Evolutionary conservation across 2,329 filamentous ascomycete genomes (phyloP), one percentile per base, ranked within the genome.

Genomic region (Xenoacremonium recifei): DNA sequence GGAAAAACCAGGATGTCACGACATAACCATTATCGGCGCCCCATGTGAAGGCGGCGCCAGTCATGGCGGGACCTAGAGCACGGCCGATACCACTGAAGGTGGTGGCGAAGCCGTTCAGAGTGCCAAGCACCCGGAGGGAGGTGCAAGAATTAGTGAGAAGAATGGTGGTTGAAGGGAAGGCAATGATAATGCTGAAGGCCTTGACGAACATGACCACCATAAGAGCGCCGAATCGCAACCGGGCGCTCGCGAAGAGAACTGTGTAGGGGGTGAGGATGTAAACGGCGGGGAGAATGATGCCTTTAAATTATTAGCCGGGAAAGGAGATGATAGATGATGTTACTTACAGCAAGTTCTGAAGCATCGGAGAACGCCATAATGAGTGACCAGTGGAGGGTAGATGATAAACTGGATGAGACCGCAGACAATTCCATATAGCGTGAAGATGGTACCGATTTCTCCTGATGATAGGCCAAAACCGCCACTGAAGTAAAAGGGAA

Each of bases 111-210:
- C 92, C 93, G 58, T 97, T 97, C 41, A 97, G 69, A 0, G 91
- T 96, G 2, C 90, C 91, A 5, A 97, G 76, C 9, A 95, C 79
- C 32, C 54, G 56, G 13, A 96, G 70, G 40, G 85, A 90, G 1
- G 75, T 68, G 4, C 89, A 89, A 9, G 85, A 89, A 66, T 96
- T 96, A 20, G 91, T 96, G 27, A 97, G 77, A 35, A 97, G 73
- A 54, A 97, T 96, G 5, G 89, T 95, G 19, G 80, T 85, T 57
- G 88, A 93, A 0, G 93, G 92, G 62, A 96, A 96, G 1, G 86
- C 86, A 57, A 96, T 85, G 50, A 95, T 93, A 45, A 84, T 82
- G 29, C 78, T 80, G 40, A 87, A 76, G 9, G 85, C 84, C 63
- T 95, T 95, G 56, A 84, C 53, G 31, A 88, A 65, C 72, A 96